Conservation (phyloP, 257 asterid genomes). For the Craterostigma plantagineum region DNA sequence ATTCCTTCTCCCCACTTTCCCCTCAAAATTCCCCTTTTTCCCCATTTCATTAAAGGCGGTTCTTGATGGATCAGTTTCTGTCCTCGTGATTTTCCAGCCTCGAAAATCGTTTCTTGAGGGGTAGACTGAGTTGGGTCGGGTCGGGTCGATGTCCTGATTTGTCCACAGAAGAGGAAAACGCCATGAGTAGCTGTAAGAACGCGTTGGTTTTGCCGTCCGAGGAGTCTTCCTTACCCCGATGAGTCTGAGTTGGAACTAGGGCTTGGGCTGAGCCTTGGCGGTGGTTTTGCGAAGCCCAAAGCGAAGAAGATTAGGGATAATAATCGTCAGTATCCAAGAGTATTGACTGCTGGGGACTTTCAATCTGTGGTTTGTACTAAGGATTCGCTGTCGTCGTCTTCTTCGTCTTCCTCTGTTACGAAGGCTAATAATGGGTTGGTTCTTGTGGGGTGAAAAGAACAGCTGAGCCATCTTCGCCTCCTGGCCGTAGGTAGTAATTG, state of each 20-base stretch:
- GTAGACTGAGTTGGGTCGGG: too few relatives aligned
- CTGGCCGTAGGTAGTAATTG: slow-evolving; percentile 11
- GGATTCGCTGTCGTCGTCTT: slow-evolving; percentile 24
- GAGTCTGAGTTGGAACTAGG: slow-evolving; percentile 56
- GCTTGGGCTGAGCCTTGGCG: slow-evolving; percentile 27
- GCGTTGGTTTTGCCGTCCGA: slow-evolving; percentile 15
- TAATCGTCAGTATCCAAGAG: slow-evolving; percentile 23
- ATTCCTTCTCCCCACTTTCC: slow-evolving; percentile 7
- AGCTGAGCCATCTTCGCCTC: slow-evolving; percentile 58
- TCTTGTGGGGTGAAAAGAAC: slow-evolving; percentile 40
- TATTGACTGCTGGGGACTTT: slow-evolving; percentile 39
- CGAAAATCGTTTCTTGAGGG: slow-evolving; percentile 15
- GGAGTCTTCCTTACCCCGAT: slow-evolving; percentile 45
- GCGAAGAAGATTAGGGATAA: slow-evolving; percentile 11
- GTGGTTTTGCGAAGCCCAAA: slow-evolving; percentile 15
- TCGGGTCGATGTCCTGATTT: slow-evolving; percentile 24
- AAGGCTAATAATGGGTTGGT: slow-evolving; percentile 10
- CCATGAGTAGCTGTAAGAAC: not conserved
- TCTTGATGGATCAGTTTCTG: too few relatives aligned
- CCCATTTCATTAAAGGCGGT: too few relatives aligned
- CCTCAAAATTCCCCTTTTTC: slow-evolving; percentile 9
- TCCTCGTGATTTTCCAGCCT: too few relatives aligned
- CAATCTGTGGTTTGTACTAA: slow-evolving; percentile 16
- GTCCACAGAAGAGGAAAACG: slow-evolving; percentile 24
- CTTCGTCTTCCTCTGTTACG: slow-evolving; percentile 27